These are phyloP conservation scores for Macrophomina tecta DNA, from an alignment of 2,329 filamentous ascomycete species.

Conservation along the genomic window DNA sequence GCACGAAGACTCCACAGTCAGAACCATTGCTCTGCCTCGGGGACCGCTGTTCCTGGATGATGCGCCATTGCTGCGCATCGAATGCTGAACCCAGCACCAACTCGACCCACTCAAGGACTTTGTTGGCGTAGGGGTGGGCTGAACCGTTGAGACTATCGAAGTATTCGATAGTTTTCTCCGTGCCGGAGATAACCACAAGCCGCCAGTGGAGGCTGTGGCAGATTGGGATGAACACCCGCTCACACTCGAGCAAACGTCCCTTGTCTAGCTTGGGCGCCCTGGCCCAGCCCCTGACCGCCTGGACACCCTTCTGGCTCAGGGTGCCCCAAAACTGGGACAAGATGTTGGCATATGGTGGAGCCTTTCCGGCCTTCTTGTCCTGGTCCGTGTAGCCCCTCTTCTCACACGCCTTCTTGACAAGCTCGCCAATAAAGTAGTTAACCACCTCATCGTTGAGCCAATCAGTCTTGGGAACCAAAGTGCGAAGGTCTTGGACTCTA, in stretches of 20 bases:
- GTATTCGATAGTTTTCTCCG: conserved; percentile 66
- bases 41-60: conserved; percentile 58
- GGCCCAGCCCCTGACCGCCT: conserved; percentile 60
- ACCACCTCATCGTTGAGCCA: conserved; percentile 84
- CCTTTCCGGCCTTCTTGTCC: conserved; percentile 62
- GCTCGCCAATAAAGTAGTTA: conserved; percentile 67
- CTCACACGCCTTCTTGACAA: conserved; percentile 66
- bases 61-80: conserved; percentile 65
- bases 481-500: background rate
- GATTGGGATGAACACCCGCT: conserved; percentile 74
- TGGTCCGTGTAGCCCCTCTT: conserved; percentile 57
- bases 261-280: conserved; percentile 33
- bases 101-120: conserved; percentile 48
- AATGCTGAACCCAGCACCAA: conserved; percentile 64
- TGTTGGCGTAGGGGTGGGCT: conserved; percentile 42
- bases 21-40: conserved; percentile 67
- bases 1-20: conserved; percentile 80
- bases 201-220: conserved; percentile 73
- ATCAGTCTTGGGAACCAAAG: conserved; percentile 34
- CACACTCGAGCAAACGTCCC: conserved; percentile 62
- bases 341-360: conserved; percentile 71
- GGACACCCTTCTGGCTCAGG: conserved; percentile 56
- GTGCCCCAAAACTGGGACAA: conserved; percentile 53
- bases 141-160: conserved; percentile 66
- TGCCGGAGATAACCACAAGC: conserved; percentile 69